Conservation (phyloP, 2,329 filamentous ascomycete genomes). For the Aspergillus fischeri region DNA sequence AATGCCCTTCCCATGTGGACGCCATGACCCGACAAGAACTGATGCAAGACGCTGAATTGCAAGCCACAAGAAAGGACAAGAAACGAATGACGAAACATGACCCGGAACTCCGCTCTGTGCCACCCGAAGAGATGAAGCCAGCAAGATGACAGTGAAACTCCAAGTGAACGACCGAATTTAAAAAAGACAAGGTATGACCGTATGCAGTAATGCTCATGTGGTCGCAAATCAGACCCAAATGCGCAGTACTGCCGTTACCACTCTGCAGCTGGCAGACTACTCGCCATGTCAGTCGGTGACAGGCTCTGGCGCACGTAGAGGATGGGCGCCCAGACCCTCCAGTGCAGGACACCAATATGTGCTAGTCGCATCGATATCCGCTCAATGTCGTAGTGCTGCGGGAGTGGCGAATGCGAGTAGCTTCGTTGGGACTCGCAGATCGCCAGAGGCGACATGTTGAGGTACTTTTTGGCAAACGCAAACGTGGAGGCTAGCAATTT, state of each 20-base stretch:
- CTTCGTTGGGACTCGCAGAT: constrained; percentile 42
- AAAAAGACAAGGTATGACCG: not conserved
- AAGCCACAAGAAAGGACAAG: constrained; percentile 4
- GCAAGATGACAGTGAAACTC: not conserved
- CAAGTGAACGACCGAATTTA: not conserved
- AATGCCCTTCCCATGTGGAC: constrained; percentile 5
- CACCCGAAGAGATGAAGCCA: not conserved
- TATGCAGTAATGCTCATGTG: constrained; percentile 1
- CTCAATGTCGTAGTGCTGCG: constrained; percentile 34
- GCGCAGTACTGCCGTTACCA: not conserved
- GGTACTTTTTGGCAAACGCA: constrained; percentile 32
- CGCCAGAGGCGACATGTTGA: constrained; percentile 39
- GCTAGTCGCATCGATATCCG: constrained; percentile 69
- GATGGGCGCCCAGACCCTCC: constrained; percentile 79
- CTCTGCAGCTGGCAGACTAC: not conserved
- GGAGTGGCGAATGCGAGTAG: constrained; percentile 17
- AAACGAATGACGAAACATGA: not conserved
- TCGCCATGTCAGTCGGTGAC: constrained; percentile 15
- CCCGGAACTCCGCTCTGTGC: constrained; percentile 1
- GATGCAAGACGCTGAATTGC: constrained; percentile 20
- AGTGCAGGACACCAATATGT: constrained; percentile 81
- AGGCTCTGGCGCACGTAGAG: constrained; percentile 53
- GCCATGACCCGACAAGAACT: constrained; percentile 12
- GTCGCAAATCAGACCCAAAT: constrained; percentile 5
- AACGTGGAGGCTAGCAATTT: constrained; percentile 31